Percentiles rank a stretch among this genome's conserved stretches.
These are phyloP conservation scores for Xanthoconium separans DNA, from an alignment of 1,284 basidiomycete species.

Conservation along the genomic window DNA sequence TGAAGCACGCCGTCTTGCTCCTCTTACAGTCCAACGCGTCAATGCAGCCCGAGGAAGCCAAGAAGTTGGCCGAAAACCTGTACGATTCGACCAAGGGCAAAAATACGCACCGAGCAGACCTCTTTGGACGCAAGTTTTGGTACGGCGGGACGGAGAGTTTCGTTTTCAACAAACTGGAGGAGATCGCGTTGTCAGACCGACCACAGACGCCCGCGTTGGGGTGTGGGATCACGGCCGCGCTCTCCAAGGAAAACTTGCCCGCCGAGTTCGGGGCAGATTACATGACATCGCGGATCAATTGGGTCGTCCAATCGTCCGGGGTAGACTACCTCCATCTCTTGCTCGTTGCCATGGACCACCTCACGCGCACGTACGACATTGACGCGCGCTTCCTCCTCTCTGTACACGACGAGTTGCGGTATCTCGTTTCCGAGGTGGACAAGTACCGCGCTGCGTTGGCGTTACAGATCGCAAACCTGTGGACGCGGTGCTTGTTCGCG, in stretches of 20 bases:
- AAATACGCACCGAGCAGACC: conserved; percentile 69
- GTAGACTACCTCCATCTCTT: conserved; percentile 98
- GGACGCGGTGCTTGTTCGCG: conserved; percentile 93
- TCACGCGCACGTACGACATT: conserved; percentile 82
- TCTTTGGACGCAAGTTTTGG: conserved; percentile 88
- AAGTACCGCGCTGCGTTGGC: conserved; percentile 87
- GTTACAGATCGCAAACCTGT: conserved; percentile 93
- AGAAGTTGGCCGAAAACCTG: conserved; percentile 79
- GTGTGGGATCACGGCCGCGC: conserved; percentile 91
- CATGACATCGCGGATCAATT: conserved; percentile 97
- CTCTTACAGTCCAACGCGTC: conserved; percentile 84
- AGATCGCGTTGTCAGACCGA: conserved; percentile 85
- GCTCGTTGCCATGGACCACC: conserved; percentile 93
- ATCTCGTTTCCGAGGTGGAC: conserved; percentile 89
- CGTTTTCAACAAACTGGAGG: conserved; percentile 99
- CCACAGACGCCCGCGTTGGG: conserved; percentile 93
- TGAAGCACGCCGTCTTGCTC: conserved; percentile 90
- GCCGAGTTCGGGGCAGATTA: conserved; percentile 80
- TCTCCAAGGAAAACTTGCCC: conserved; percentile 87
- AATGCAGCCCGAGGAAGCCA: conserved; percentile 80
- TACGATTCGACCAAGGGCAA: conserved; percentile 95
- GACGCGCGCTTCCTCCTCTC: conserved; percentile 93
- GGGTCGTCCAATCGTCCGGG: conserved; percentile 98
- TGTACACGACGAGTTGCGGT: conserved; percentile 96
- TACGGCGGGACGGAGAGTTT: conserved; percentile 96